Conservation (phyloP, 83 land plant species). For the Picea abies region DNA sequence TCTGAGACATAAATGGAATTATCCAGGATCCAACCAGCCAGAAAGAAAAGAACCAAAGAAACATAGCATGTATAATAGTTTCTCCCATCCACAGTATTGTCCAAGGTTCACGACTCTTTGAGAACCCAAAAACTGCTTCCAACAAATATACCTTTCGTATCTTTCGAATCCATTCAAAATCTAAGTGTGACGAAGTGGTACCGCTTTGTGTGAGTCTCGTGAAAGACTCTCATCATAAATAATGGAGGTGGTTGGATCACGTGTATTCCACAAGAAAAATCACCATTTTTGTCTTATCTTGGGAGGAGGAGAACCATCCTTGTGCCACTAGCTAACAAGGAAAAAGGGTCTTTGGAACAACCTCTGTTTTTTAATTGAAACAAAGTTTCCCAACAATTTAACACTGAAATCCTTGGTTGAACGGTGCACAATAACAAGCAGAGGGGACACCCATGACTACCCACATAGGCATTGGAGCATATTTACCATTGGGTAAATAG, state of each 20-base stretch:
- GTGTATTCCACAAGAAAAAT: conserved; percentile 3
- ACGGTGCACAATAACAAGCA: background rate
- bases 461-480: conserved; percentile 4
- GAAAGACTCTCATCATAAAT: background rate
- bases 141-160: background rate
- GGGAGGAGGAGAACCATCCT: background rate
- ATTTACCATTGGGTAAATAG: background rate
- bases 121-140: too few species aligned
- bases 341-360: background rate
- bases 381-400: background rate
- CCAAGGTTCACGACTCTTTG: conserved; percentile 44
- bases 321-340: background rate
- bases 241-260: background rate
- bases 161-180: background rate
- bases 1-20: conserved; percentile 83
- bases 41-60: conserved; percentile 91
- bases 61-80: conserved; percentile 87
- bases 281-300: background rate
- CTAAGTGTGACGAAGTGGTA: background rate
- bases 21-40: conserved; percentile 98
- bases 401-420: background rate
- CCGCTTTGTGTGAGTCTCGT: background rate
- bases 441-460: background rate
- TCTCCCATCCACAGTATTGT: conserved; percentile 70
- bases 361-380: background rate